Evolutionary conservation across 2,329 filamentous ascomycete species (phyloP).

Genomic region (Bipolaris zeicola): DNA sequence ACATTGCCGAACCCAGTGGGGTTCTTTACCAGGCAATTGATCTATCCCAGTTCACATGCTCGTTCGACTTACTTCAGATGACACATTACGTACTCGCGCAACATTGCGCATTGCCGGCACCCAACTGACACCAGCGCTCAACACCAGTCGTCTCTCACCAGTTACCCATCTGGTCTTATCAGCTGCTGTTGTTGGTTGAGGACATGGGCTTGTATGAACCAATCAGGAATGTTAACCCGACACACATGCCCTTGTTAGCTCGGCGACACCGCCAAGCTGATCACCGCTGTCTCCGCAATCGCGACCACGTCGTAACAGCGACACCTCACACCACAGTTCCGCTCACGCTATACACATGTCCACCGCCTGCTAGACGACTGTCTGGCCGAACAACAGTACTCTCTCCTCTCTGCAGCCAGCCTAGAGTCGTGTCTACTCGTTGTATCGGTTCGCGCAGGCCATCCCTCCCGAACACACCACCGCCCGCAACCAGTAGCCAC

Average conservation of each 20-base stretch:
- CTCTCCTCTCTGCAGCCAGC: conserved; percentile 51
- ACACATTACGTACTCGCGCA: conserved; percentile 11
- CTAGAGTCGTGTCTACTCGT: conserved; percentile 47
- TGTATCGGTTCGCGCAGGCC: conserved; percentile 46
- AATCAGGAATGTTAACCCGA: conserved; percentile 32
- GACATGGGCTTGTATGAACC: conserved; percentile 22
- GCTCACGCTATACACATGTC: conserved; percentile 31
- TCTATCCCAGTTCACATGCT: conserved; percentile 26
- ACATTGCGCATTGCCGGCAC: conserved; percentile 14
- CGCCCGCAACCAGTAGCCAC: conserved; percentile 28
- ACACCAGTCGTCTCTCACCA: conserved; percentile 35
- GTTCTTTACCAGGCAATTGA: conserved; percentile 30
- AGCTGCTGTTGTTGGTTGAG: conserved; percentile 39
- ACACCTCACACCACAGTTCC: conserved; percentile 31
- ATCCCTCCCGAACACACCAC: conserved; percentile 40
- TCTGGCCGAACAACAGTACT: conserved; percentile 48
- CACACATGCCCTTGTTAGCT: conserved; percentile 36
- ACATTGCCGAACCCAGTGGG: conserved; percentile 29
- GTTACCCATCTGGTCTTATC: conserved; percentile 31
- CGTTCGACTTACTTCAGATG: conserved; percentile 19
- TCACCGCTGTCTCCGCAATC: conserved; percentile 33
- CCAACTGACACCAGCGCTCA: conserved; percentile 23
- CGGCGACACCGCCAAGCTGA: conserved; percentile 26
- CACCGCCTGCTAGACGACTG: conserved; percentile 47
- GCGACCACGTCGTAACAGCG: conserved; percentile 28